Percentiles rank a stretch among this genome's conserved stretches.
phyloP scores from a whole-genome alignment of 352 stramenopile genomes.

The Phytophthora foliorum region DNA sequence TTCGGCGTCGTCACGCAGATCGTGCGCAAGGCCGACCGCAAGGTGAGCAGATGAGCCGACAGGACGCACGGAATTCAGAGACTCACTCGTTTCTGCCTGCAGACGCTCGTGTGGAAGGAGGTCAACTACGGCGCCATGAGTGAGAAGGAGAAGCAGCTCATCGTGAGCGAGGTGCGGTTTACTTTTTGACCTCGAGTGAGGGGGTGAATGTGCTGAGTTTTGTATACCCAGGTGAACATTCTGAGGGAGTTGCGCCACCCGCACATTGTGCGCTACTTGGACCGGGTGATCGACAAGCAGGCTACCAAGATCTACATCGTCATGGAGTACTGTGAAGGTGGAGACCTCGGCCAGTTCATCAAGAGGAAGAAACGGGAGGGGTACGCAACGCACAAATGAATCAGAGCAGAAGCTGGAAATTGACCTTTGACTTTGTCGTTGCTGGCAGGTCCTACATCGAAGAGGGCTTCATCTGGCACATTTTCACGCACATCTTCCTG shows the following conservation, averaged over 20 bases:
- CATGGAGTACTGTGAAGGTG: slow-evolving; percentile 95
- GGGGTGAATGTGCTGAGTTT: background rate
- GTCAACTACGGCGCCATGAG: slow-evolving; percentile 94
- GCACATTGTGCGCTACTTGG: slow-evolving; percentile 95
- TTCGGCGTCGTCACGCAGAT: slow-evolving; percentile 94
- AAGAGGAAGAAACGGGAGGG: slow-evolving; percentile 92
- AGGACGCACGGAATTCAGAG: background rate
- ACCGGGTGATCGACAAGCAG: slow-evolving; percentile 95
- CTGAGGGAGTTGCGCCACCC: slow-evolving; percentile 93
- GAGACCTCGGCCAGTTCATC: slow-evolving; percentile 92
- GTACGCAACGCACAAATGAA: slow-evolving; percentile 44
- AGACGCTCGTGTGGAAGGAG: slow-evolving; percentile 95
- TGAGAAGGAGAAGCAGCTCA: slow-evolving; percentile 95
- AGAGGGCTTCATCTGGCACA: slow-evolving; percentile 94
- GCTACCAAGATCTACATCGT: slow-evolving; percentile 95
- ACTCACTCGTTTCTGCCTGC: slow-evolving; percentile 8
- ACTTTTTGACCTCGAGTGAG: background rate
- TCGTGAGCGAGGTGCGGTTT: slow-evolving; percentile 88
- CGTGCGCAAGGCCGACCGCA: slow-evolving; percentile 88
- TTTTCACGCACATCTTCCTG: slow-evolving; percentile 93
- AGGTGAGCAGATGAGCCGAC: slow-evolving; percentile 49
- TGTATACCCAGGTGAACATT: slow-evolving; percentile 88
- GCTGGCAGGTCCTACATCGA: slow-evolving; percentile 87
- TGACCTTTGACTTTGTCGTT: slow-evolving; percentile 9
- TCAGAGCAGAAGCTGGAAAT: slow-evolving; percentile 6